These are phyloP conservation scores for Iris macrosiphon DNA, from an alignment of 106 monocot genomes.

Conservation along the genomic window DNA sequence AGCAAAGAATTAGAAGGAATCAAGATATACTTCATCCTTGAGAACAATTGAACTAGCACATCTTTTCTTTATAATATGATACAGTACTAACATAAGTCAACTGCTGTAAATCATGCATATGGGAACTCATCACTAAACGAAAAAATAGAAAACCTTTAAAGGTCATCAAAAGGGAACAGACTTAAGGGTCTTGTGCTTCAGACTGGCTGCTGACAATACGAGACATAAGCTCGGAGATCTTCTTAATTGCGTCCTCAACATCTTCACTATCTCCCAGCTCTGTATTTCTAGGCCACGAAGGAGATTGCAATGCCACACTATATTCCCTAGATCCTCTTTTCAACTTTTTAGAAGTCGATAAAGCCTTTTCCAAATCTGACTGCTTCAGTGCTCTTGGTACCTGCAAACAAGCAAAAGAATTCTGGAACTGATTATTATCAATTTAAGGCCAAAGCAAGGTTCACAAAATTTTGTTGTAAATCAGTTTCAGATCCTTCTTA, in stretches of 20 bases:
- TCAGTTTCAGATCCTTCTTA: no score
- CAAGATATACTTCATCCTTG: no score
- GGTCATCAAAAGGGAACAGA: neutral
- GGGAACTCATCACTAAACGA: no score
- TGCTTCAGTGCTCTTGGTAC: constrained; percentile 10
- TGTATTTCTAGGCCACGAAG: neutral
- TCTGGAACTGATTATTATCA: no score
- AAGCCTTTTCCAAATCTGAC: constrained; percentile 11
- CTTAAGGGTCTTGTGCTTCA: neutral
- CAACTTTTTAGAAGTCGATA: constrained; percentile 4
- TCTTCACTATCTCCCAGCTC: neutral
- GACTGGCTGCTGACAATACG: neutral
- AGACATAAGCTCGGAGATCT: constrained; percentile 11
- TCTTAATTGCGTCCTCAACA: constrained; percentile 6
- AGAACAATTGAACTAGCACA: no score
- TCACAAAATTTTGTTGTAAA: no score
- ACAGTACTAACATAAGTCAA: no score
- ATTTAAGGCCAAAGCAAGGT: no score
- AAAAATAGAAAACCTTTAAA: no score
- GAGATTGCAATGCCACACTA: neutral
- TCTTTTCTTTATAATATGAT: no score
- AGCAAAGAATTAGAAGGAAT: no score
- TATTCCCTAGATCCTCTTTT: neutral
- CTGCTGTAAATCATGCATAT: no score
- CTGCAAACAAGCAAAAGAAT: neutral